phyloP scores from a whole-genome alignment of 805 yeast species.

The Lipomyces japonicus region DNA sequence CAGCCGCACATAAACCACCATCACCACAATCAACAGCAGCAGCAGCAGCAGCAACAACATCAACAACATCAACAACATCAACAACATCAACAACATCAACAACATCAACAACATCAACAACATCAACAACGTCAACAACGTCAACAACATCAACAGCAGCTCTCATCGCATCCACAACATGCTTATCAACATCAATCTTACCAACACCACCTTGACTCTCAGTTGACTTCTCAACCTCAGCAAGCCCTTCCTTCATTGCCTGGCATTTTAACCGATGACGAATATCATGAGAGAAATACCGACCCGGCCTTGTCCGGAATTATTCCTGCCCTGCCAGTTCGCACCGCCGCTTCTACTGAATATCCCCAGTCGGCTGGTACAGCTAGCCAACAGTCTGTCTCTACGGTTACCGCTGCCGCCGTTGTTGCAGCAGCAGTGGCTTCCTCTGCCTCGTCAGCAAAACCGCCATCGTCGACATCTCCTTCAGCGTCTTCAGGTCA shows the following conservation, averaged over 20 bases:
- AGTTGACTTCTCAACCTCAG: background rate
- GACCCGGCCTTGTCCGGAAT: constrained; percentile 27
- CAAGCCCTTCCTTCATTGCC: constrained; percentile 8
- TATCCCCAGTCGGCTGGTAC: constrained; percentile 22
- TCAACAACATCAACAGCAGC: constrained; percentile 9
- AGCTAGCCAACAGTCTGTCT: constrained; percentile 26
- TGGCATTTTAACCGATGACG: constrained; percentile 6
- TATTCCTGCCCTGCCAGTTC: constrained; percentile 25
- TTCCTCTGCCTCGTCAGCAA: background rate
- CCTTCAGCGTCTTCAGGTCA: constrained; percentile 24
- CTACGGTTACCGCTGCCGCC: constrained; percentile 1
- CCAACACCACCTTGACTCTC: constrained; percentile 3
- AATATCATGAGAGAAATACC: constrained; percentile 9
- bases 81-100: constrained; percentile 1
- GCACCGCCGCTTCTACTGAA: constrained; percentile 19
- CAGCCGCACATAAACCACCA: constrained; percentile 15
- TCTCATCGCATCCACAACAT: constrained; percentile 5
- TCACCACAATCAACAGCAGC: constrained; percentile 8
- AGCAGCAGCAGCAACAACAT: constrained; percentile 7
- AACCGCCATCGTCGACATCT: constrained; percentile 6
- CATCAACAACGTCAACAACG: too few relatives aligned
- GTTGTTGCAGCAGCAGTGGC: background rate
- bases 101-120: too few relatives aligned
- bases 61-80: constrained; percentile 9
- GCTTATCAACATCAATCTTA: background rate